Conservation (phyloP, 805 yeast species). For the Suhomyces xylopsoci region DNA sequence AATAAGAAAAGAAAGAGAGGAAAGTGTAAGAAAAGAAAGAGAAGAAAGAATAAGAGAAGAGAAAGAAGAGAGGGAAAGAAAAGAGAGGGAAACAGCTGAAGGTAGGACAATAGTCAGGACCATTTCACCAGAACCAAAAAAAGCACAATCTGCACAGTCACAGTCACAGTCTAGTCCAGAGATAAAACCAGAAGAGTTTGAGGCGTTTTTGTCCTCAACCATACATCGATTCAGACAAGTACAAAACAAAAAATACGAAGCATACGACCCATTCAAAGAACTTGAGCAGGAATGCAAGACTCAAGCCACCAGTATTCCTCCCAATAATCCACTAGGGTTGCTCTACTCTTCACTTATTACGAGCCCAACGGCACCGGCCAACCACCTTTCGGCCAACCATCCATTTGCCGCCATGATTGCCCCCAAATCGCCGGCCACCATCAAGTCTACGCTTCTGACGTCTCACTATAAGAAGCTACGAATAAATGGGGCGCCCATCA, state of each 20-base stretch:
- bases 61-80: background rate
- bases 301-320: background rate
- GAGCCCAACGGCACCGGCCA: constrained; percentile 8
- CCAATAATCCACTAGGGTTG: constrained; percentile 23
- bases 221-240: constrained; percentile 32
- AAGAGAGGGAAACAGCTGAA: background rate
- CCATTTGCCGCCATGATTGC: constrained; percentile 17
- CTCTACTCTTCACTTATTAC: constrained; percentile 23
- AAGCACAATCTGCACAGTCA: background rate
- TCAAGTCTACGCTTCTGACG: constrained; percentile 30
- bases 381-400: background rate
- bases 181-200: constrained; percentile 25
- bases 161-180: background rate
- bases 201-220: constrained; percentile 28
- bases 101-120: too few species aligned
- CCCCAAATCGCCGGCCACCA: constrained; percentile 38
- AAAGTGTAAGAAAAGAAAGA: background rate
- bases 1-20: background rate
- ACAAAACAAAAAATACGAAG: constrained; percentile 15
- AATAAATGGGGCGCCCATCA: constrained; percentile 37
- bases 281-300: background rate
- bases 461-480: constrained; percentile 43
- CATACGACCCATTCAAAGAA: constrained; percentile 8
- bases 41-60: too few species aligned
- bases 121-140: background rate